These are phyloP conservation scores for Nothophytophthora sp. DNA, from an alignment of 352 stramenopile species.

Conservation along the genomic window DNA sequence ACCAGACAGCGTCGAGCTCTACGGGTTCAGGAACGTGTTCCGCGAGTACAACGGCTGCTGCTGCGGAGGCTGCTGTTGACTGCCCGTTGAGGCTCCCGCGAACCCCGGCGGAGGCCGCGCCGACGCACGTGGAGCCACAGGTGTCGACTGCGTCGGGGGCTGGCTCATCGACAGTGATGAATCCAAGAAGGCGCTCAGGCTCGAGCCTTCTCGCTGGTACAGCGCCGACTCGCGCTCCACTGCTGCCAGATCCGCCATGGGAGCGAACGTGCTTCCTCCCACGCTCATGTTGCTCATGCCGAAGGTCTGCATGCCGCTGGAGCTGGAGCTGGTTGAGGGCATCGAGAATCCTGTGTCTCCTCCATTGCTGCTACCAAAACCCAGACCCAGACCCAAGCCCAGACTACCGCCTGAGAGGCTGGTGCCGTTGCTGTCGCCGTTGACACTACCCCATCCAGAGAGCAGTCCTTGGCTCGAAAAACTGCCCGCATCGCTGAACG, in stretches of 20 bases:
- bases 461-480: constrained; percentile 45
- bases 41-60: constrained; percentile 42
- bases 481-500: constrained; percentile 47
- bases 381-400: constrained; percentile 17
- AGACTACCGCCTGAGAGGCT: constrained; percentile 10
- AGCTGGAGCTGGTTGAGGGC: constrained; percentile 5
- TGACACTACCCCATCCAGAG: constrained; percentile 53
- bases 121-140: constrained; percentile 25
- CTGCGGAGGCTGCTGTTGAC: constrained; percentile 22
- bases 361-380: constrained; percentile 17
- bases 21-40: constrained; percentile 69
- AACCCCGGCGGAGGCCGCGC: constrained; percentile 48
- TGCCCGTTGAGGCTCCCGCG: constrained; percentile 14
- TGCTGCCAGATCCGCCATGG: constrained; percentile 70
- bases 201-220: constrained; percentile 76
- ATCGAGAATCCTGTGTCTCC: constrained; percentile 16
- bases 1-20: constrained; percentile 8
- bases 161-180: constrained; percentile 23
- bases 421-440: constrained; percentile 8
- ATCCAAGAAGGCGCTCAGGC: constrained; percentile 68
- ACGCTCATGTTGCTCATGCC: constrained; percentile 4
- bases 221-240: constrained; percentile 65
- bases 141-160: constrained; percentile 23
- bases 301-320: neutral
- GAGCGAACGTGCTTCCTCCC: constrained; percentile 30